Evolutionary conservation across 2,329 filamentous ascomycete genomes (phyloP).

Genomic region (Rhexocercosporidium sp.): DNA sequence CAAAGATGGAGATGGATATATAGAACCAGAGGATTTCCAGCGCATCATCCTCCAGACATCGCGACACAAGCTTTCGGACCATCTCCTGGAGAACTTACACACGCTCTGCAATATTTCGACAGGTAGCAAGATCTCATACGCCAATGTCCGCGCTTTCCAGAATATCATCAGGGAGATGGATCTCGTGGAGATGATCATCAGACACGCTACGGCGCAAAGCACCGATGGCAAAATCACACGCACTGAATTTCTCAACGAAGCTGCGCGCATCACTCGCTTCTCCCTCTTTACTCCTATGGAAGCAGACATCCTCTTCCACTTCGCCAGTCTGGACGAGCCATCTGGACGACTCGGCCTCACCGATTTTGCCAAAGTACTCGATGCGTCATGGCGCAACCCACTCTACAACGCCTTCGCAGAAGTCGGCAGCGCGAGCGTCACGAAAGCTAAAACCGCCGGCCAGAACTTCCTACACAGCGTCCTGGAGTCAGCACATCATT

Average conservation of each 20-base stretch:
- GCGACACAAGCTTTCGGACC: slow-evolving; percentile 95
- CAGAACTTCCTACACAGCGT: slow-evolving; percentile 66
- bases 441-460: slow-evolving; percentile 59
- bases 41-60: slow-evolving; percentile 94
- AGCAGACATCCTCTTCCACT: slow-evolving; percentile 98
- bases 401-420: slow-evolving; percentile 45
- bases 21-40: slow-evolving; percentile 94
- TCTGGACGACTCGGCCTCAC: slow-evolving; percentile 80
- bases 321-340: slow-evolving; percentile 88
- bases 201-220: slow-evolving; percentile 84
- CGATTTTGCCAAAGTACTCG: slow-evolving; percentile 94
- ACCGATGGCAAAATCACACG: slow-evolving; percentile 91
- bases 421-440: slow-evolving; percentile 44
- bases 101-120: slow-evolving; percentile 94
- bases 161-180: slow-evolving; percentile 99
- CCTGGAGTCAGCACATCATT: slow-evolving; percentile 86
- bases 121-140: slow-evolving; percentile 94
- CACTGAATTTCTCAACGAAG: slow-evolving; percentile 93
- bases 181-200: slow-evolving; percentile 89
- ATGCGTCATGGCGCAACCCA: slow-evolving; percentile 83
- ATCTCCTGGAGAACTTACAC: slow-evolving; percentile 87
- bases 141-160: slow-evolving; percentile 96
- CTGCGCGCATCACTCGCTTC: slow-evolving; percentile 88
- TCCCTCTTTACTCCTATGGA: slow-evolving; percentile 98
- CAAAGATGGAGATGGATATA: slow-evolving; percentile 90